Evolutionary conservation across 768 basidiomycete genomes (phyloP).

Genomic region (Coprinopsis sp.): DNA sequence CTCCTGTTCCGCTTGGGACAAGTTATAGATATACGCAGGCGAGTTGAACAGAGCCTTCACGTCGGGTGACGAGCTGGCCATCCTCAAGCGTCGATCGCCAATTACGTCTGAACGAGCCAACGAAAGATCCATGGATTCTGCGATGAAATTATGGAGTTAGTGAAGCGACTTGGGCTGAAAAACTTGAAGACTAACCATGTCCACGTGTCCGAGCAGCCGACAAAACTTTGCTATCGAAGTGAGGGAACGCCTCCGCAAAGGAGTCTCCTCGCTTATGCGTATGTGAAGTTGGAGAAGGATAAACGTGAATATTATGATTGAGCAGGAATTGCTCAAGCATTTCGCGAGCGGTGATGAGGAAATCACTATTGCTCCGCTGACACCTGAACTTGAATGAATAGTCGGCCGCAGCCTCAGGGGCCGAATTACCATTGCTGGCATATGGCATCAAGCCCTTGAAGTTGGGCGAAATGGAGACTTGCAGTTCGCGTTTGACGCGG

Average conservation of each 20-base stretch:
- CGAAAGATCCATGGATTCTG: conserved; percentile 72
- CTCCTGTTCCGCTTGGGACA: conserved; percentile 48
- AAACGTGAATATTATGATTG: conserved; percentile 77
- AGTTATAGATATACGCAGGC: conserved; percentile 75
- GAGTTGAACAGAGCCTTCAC: conserved; percentile 94
- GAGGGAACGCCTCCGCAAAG: conserved; percentile 92
- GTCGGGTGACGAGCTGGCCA: conserved; percentile 88
- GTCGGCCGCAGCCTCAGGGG: conserved; percentile 59
- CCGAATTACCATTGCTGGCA: conserved; percentile 43
- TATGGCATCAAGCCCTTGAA: conserved; percentile 47
- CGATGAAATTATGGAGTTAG: conserved; percentile 4
- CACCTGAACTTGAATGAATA: conserved; percentile 94
- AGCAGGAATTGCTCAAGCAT: conserved; percentile 89
- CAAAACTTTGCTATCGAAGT: conserved; percentile 92
- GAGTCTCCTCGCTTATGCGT: conserved; percentile 86
- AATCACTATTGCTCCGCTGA: conserved; percentile 92
- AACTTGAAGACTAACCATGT: conserved; percentile 35
- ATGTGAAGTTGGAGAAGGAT: conserved; percentile 74
- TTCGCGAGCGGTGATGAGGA: conserved; percentile 84
- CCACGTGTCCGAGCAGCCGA: conserved; percentile 72
- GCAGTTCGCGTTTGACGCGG: conserved; percentile 88
- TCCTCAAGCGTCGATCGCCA: conserved; percentile 67
- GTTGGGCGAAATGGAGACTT: conserved; percentile 84
- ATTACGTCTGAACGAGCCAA: conserved; percentile 61
- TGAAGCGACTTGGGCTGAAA: background rate